phyloP scores from a whole-genome alignment of 352 stramenopile genomes.

The Globisporangium lucens region DNA sequence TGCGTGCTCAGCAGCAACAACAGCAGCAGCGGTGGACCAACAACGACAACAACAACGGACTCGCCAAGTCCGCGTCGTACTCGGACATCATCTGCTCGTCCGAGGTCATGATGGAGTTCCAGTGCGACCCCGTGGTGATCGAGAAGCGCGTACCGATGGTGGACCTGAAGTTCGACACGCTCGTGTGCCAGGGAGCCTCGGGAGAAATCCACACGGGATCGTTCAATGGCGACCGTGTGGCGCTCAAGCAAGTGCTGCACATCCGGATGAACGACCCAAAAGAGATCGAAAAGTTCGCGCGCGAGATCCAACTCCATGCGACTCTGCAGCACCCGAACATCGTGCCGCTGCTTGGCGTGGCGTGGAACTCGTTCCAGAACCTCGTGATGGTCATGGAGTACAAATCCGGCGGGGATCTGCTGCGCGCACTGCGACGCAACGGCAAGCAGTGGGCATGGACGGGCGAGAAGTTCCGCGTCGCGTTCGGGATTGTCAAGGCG shows the following conservation, averaged over 20 bases:
- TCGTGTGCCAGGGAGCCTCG: conserved; percentile 34
- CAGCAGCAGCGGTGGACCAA: conserved; percentile 5
- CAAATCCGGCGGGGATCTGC: conserved; percentile 41
- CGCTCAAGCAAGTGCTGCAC: conserved; percentile 45
- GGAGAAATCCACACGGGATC: conserved; percentile 44
- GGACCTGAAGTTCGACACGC: conserved; percentile 39
- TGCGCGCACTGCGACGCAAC: conserved; percentile 5
- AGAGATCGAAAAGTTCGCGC: conserved; percentile 54
- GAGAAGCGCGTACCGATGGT: conserved; percentile 48
- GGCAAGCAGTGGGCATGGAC: conserved; percentile 29
- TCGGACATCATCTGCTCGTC: conserved; percentile 46
- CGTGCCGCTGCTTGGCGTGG: conserved; percentile 47
- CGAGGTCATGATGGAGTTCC: conserved; percentile 43
- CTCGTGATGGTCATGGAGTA: conserved; percentile 46
- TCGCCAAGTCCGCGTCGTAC: conserved; percentile 29
- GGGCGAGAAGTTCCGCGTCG: conserved; percentile 45
- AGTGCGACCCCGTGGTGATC: conserved; percentile 42
- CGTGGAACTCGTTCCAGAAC: conserved; percentile 63
- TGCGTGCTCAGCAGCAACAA: neutral
- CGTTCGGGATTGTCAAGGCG: conserved; percentile 36
- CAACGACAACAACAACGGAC: conserved; percentile 17
- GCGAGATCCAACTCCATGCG: conserved; percentile 53
- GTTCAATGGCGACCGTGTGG: conserved; percentile 27
- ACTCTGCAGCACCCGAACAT: conserved; percentile 56
- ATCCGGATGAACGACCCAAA: conserved; percentile 34